A percentile compares a stretch with the other conserved stretches of the same genome.
phyloP scores from a whole-genome alignment of 495 filamentous ascomycete species.

The Parathielavia hyrcaniae region DNA sequence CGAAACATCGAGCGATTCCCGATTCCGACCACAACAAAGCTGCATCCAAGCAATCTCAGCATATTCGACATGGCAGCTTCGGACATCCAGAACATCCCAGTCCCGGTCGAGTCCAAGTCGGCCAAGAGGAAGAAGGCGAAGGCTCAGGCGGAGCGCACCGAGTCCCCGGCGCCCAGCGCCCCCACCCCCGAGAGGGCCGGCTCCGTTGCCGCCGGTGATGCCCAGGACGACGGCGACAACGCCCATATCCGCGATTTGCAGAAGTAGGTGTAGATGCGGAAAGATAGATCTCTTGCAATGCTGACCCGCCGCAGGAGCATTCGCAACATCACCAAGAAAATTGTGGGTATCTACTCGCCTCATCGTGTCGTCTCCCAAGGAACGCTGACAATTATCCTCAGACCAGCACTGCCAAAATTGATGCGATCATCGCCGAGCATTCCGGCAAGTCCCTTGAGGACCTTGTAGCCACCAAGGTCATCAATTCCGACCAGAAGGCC shows the following conservation, averaged over 20 bases:
- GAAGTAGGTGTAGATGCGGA: slow-evolving; percentile 53
- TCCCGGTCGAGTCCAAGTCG: slow-evolving; percentile 52
- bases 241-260: slow-evolving; percentile 76
- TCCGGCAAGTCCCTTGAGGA: slow-evolving; percentile 70
- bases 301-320: slow-evolving; percentile 55
- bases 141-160: slow-evolving; percentile 46
- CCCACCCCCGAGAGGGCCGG: slow-evolving; percentile 38
- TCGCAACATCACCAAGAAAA: slow-evolving; percentile 81
- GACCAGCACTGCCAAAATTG: slow-evolving; percentile 73
- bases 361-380: background rate
- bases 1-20: background rate
- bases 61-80: slow-evolving; percentile 44
- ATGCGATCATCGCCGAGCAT: slow-evolving; percentile 70
- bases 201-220: slow-evolving; percentile 34
- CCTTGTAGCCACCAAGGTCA: slow-evolving; percentile 72
- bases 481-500: slow-evolving; percentile 88
- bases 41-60: slow-evolving; percentile 10
- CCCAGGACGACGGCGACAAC: slow-evolving; percentile 55
- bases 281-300: background rate
- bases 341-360: slow-evolving; percentile 51
- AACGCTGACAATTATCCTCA: slow-evolving; percentile 35
- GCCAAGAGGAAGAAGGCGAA: slow-evolving; percentile 68
- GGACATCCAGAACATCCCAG: slow-evolving; percentile 47
- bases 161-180: slow-evolving; percentile 41
- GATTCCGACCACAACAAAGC: background rate